These are phyloP conservation scores for Suillus tomentosus DNA, from an alignment of 768 basidiomycete genomes.

Conservation along the genomic window DNA sequence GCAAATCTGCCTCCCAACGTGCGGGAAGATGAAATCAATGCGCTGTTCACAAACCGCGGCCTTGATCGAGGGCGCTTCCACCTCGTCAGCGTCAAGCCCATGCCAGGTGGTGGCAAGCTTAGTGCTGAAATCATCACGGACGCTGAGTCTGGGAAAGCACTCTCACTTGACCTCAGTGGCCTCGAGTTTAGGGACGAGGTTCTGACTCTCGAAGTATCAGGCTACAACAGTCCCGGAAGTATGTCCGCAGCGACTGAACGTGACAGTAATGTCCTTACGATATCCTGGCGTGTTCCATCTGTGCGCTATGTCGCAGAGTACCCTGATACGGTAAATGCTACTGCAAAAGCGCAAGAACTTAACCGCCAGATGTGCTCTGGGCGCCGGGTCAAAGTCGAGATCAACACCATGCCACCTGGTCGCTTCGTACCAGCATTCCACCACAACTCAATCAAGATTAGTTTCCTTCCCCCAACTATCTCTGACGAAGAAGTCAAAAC, in stretches of 20 bases:
- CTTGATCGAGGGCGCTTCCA: conserved; percentile 37
- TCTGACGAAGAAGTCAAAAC: conserved; percentile 26
- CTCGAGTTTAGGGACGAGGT: conserved; percentile 47
- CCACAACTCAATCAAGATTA: conserved; percentile 44
- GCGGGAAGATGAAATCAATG: conserved; percentile 40
- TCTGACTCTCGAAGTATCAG: conserved; percentile 44
- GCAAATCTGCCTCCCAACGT: conserved; percentile 46
- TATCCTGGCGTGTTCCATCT: conserved; percentile 57
- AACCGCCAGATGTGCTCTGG: conserved; percentile 39
- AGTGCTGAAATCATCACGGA: conserved; percentile 49
- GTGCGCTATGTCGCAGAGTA: conserved; percentile 48
- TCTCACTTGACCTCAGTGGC: conserved; percentile 49
- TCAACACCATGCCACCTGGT: conserved; percentile 43
- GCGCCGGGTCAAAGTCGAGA: conserved; percentile 47
- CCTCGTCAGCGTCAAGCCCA: conserved; percentile 34
- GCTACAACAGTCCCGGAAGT: conserved; percentile 40
- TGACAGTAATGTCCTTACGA: conserved; percentile 42
- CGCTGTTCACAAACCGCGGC: conserved; percentile 47
- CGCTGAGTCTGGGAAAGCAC: conserved; percentile 39
- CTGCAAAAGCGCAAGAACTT: conserved; percentile 37
- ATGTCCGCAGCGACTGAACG: conserved; percentile 42
- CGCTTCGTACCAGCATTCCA: conserved; percentile 26
- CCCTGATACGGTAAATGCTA: conserved; percentile 12
- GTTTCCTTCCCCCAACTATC: conserved; percentile 37
- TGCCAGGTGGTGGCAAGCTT: conserved; percentile 26